phyloP scores from a whole-genome alignment of 1,284 basidiomycete genomes.

The Sporisorium reilianum region DNA sequence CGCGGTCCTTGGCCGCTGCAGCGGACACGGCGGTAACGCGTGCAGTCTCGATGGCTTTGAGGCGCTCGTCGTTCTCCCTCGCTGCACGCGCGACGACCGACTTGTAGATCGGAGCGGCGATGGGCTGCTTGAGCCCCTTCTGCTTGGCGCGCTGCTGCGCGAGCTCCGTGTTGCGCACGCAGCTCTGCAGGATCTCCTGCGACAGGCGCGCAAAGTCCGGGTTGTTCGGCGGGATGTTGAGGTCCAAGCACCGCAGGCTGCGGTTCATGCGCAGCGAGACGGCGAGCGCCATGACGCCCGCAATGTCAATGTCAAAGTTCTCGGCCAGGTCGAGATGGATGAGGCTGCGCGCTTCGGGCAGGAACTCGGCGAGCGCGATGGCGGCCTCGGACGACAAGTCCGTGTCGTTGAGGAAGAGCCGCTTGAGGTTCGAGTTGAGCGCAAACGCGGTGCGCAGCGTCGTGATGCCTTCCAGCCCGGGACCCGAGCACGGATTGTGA shows the following conservation, averaged over 20 bases:
- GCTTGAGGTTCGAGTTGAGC: conserved; percentile 89
- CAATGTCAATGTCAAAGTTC: conserved; percentile 78
- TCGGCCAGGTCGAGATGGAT: conserved; percentile 78
- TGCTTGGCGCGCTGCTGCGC: conserved; percentile 53
- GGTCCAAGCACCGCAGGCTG: conserved; percentile 88
- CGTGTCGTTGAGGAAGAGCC: conserved; percentile 89
- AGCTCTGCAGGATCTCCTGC: conserved; percentile 76
- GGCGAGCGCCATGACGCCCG: conserved; percentile 90
- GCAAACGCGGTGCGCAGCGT: conserved; percentile 84
- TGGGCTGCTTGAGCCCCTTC: conserved; percentile 53
- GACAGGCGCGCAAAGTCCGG: conserved; percentile 80
- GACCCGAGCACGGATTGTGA: conserved; percentile 91
- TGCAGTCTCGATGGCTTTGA: conserved; percentile 43
- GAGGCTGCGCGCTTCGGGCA: conserved; percentile 87
- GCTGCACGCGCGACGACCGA: conserved; percentile 58
- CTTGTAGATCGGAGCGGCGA: conserved; percentile 64
- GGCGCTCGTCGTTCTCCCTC: conserved; percentile 55
- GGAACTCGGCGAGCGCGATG: conserved; percentile 93
- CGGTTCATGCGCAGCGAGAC: conserved; percentile 85
- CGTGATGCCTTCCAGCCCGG: conserved; percentile 79
- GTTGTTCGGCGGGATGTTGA: conserved; percentile 87
- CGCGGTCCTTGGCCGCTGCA: conserved; percentile 22
- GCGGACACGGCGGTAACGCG: conserved; percentile 29
- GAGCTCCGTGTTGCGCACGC: conserved; percentile 75
- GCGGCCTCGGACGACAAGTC: conserved; percentile 85